Evolutionary conservation across 306 rosid genomes (phyloP).

Genomic region (Acacia confusa): DNA sequence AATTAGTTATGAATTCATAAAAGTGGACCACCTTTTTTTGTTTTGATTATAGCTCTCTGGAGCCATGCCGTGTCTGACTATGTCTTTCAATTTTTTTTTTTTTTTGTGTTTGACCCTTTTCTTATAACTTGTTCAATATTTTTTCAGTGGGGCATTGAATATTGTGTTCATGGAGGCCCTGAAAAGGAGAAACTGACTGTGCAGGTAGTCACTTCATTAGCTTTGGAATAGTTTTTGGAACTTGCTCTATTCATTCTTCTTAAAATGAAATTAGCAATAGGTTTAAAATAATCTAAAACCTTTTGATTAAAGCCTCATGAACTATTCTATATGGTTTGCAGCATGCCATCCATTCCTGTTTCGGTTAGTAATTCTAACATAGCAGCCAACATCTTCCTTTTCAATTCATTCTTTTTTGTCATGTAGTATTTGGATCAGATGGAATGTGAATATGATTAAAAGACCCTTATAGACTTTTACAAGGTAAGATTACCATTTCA

Average conservation of each 20-base stretch:
- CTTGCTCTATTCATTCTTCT: neutral
- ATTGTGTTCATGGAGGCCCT: conserved; percentile 75
- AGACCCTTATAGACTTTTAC: conserved; percentile 56
- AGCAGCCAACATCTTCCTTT: neutral
- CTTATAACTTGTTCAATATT: conserved; percentile 12
- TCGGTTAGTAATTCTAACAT: neutral
- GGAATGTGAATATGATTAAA: conserved; percentile 68
- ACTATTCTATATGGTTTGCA: neutral
- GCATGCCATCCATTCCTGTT: neutral
- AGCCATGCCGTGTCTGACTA: neutral
- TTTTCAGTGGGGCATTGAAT: conserved; percentile 88
- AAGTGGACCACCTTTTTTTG: neutral
- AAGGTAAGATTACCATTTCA: conserved; percentile 48
- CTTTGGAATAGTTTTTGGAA: neutral
- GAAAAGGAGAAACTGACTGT: conserved; percentile 75
- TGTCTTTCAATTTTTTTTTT: neutral
- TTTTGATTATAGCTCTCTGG: neutral
- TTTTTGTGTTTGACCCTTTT: neutral
- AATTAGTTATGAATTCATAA: neutral
- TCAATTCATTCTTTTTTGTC: neutral
- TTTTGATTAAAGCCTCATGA: neutral
- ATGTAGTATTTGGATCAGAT: conserved; percentile 85
- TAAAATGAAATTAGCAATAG: neutral
- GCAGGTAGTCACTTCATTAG: conserved; percentile 65
- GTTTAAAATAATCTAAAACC: neutral